Base-by-base conservation (phyloP, 371 early-diverging fungal species). In the Parasitella parasitica region DNA sequence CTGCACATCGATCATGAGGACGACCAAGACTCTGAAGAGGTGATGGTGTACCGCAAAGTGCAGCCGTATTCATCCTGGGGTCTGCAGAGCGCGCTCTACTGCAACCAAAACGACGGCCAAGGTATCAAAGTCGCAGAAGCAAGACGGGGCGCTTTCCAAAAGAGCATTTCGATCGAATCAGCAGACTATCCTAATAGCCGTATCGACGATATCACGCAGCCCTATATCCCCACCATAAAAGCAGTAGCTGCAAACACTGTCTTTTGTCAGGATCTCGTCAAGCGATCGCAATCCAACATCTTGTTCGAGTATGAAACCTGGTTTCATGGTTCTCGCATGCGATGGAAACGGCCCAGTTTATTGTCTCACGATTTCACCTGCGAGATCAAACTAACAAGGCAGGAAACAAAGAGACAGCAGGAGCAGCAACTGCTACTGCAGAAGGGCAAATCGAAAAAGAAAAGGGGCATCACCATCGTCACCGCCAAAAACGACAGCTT, bases 291-390 rank as follows among this genome's bases (percentile, higher is more conserved):
- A 20, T 69, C 74, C 22, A 69, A 70, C 27, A 36, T 80, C 7
- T 43, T 77, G 18, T 80, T 80, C 63, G 64, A 72, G 15, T 80
- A 80, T 18, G 69, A 75, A 39, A 69, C 73, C 0, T 54, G 61
- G 36, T 77, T 69, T 36, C 64, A 72, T 20, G 69, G 68, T 2
- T 69, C 65, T 9, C 54, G 63, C 15, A 57, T 80, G 22, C 73
- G 75, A 1, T 80, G 81, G 81, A 68, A 64, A 50, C 59, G 78
- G 13, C 72, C 76, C 0, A 73, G 76, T 50, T 22, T 80, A 15
- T 46, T 80, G 5, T 77, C 81, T 0, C 74, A 76, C 41, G 76
- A 80, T 27, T 72, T 80, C 64, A 62, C 66, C 3, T 76, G 78
- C 36, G 72, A 76, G 46, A 61, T 80, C n/a, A 61, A 66, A 36